Base-by-base conservation (phyloP, 179 eudicot species). In the Spinacia oleracea region DNA sequence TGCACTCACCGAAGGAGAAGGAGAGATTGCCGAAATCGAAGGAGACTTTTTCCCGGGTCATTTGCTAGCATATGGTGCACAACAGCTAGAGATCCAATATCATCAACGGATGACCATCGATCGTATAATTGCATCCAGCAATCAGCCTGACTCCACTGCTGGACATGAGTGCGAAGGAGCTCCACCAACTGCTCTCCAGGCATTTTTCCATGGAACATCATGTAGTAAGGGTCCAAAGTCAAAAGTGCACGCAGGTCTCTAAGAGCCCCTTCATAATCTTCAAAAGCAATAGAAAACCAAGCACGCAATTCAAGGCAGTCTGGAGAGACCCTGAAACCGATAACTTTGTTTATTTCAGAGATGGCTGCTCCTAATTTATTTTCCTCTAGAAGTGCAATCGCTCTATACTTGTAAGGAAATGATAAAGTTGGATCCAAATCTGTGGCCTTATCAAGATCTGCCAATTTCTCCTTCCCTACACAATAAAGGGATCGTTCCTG, bases 281-380 rank as follows among this genome's bases (percentile, higher is more conserved):
- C 90, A 43, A 80, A 42, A 51, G 85, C 79, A 65, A 93, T 86
- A 31, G 82, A 87, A 79, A 91, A 85, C 94, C 98, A 93, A 81
- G 94, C 92, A 60, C 97, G 93, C n/a, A 93, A 82, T 78, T 90
- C 98, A 75, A 93, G 94, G 72, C 95, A 89, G 56, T 93, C 97
- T 46, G 95, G 90, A 29, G 98, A 87, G 29, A 93, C 92, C 85
- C 87, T 89, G 69, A 92, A 93, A 14, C 91, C 88, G 0, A 93
- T 77, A 62, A 93, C 80, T 75, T 82, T 92, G 74, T 87, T 85
- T 58, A 93, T 88, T 85, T 93, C 98, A 12, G 87, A 78, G 45
- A 92, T 81, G 76, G 96, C 88, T 65, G 80, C 80, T 25, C 81
- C 89, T 65, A 80, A 53, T 75, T 84, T 87, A 32, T 63, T 81